Evolutionary conservation across 441 rosid genomes (phyloP).

Genomic region (Mallotus japonicus): DNA sequence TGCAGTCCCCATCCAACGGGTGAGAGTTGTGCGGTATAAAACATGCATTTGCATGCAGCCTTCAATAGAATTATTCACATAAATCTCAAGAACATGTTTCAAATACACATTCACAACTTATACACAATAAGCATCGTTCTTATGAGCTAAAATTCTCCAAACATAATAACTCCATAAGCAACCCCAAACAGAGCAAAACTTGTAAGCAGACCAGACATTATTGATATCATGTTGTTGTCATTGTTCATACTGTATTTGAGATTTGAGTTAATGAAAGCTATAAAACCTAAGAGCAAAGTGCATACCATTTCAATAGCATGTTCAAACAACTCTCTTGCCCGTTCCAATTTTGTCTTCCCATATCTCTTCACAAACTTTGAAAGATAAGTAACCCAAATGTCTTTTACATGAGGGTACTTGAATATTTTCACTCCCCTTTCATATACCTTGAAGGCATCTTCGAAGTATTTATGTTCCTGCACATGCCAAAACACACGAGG

Average conservation of each 20-base stretch:
- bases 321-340: conserved; percentile 89
- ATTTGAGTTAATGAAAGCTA: not conserved
- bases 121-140: no score
- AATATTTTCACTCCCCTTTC: conserved; percentile 97
- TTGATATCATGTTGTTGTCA: conserved; percentile 2
- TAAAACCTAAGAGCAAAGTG: not conserved
- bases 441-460: conserved; percentile 97
- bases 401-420: conserved; percentile 92
- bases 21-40: not conserved
- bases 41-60: not conserved
- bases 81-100: not conserved
- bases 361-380: conserved; percentile 87
- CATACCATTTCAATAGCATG: conserved; percentile 75
- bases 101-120: not conserved
- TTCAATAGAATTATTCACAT: not conserved
- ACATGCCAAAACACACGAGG: conserved; percentile 22
- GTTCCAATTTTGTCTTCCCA: conserved; percentile 81
- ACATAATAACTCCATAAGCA: not conserved
- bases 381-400: conserved; percentile 87
- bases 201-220: conserved; percentile 12
- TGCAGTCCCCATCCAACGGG: not conserved
- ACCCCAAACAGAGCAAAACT: conserved; percentile 13
- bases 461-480: conserved; percentile 80
- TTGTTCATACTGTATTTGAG: not conserved
- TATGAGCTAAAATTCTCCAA: not conserved